Base-by-base conservation (phyloP, 1,139 yeast species). In the Pneumocystis jirovecii region DNA sequence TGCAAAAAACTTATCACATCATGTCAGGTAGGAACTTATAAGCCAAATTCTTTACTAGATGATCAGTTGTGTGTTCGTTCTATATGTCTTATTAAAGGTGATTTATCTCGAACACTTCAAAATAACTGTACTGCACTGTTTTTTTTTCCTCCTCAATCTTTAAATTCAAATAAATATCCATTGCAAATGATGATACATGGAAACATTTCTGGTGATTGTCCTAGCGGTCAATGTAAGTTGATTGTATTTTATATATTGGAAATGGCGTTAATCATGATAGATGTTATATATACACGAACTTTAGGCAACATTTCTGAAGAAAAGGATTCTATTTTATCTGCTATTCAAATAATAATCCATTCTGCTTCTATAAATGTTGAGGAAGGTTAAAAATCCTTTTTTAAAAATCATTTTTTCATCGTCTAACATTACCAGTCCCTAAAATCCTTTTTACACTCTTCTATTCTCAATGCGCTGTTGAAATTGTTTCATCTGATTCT, bases 101-200 rank as follows among this genome's bases (percentile, higher is more conserved):
- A 57, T 39, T 42, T 61, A 35, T 60, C 60, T 19, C 57, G 21
- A 19, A 19, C 64, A n/a, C 31, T 66, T 50, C 19, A 86, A 64
- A 85, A 84, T 65, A 97, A 91, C 76, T 81, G 85, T 61, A 86
- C 91, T 1, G 89, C 96, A 0, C 81, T 90, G 61, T 95, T 91
- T 21, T 96, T 90, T 0, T 93, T 93, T 80, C 97, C 98, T n/a
- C 95, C 96, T 31, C 82, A 82, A 31, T 84, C 96, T 0, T 80
- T 65, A 66, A 81, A 88, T 0, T 77, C 81, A 66, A 91, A 91
- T 73, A 77, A 77, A 65, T 80, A 78, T 68, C 88, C 95, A 5
- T 95, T 93, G 40, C 97, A 91, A 75, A 95, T 86, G 3, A 78
- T 91, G 60, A 87, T 93, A 61, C 85, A 89, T 79, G 96, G 96